Conservation (phyloP, 768 basidiomycete species). For the Lentinula boryana region DNA sequence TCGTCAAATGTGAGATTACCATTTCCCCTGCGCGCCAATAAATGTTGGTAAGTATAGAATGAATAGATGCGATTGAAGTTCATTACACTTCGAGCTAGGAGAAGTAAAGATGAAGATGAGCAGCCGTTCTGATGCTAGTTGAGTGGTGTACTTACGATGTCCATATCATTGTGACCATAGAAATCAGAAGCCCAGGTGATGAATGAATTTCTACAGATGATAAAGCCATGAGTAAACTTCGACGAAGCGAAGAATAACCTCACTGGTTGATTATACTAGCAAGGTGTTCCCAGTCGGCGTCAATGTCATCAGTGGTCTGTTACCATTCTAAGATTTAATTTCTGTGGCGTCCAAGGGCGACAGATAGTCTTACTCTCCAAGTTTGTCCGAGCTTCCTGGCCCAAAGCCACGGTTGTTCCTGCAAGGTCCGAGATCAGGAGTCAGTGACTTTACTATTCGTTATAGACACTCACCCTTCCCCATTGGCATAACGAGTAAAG, state of each 20-base stretch:
- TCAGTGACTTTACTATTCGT: neutral
- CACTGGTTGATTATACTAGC: constrained; percentile 51
- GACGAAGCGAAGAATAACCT: constrained; percentile 5
- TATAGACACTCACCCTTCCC: constrained; percentile 44
- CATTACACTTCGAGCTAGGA: constrained; percentile 47
- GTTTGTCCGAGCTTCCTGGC: constrained; percentile 53
- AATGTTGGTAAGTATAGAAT: neutral
- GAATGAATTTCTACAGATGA: constrained; percentile 50
- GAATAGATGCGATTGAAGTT: neutral
- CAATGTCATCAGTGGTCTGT: constrained; percentile 48
- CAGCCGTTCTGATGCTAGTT: neutral
- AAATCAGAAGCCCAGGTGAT: constrained; percentile 58
- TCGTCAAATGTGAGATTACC: constrained; percentile 57
- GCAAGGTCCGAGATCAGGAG: neutral
- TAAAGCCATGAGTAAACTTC: neutral
- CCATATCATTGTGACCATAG: constrained; percentile 64
- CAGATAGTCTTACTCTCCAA: constrained; percentile 45
- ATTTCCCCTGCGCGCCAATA: constrained; percentile 43
- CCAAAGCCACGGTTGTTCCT: constrained; percentile 65
- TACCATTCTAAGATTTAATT: neutral
- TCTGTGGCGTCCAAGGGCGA: neutral
- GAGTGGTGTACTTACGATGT: constrained; percentile 39
- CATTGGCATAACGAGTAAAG: constrained; percentile 62
- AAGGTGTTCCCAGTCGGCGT: constrained; percentile 42
- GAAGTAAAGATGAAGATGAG: neutral